These are phyloP conservation scores for Gracilaria domingensis DNA, from an alignment of 23 red algal genomes.

Conservation along the genomic window DNA sequence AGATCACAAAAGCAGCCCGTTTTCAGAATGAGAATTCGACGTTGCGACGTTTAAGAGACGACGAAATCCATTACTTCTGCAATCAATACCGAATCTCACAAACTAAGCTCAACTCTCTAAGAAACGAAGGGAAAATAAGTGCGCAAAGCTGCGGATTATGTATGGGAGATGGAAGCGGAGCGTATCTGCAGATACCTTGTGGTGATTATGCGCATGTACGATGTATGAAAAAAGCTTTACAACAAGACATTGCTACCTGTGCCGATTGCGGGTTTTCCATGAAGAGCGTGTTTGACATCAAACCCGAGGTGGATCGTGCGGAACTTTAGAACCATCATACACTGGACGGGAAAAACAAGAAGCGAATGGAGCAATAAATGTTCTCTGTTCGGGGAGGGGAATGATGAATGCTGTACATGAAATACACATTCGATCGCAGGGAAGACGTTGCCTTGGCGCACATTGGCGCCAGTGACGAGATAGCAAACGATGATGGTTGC, in stretches of 20 bases:
- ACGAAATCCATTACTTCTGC: conserved; percentile 50
- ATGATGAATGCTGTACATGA: conserved; percentile 11
- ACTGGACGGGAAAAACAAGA: not conserved
- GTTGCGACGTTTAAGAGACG: not conserved
- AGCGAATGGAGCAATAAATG: not conserved
- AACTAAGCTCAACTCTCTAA: not conserved
- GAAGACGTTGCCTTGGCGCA: not conserved
- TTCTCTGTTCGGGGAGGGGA: not conserved
- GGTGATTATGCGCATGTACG: conserved; percentile 31
- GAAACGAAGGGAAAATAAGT: not conserved
- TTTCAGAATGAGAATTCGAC: not conserved
- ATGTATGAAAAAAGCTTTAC: conserved; percentile 50
- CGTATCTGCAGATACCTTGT: conserved; percentile 26
- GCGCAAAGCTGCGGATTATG: conserved; percentile 20
- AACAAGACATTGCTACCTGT: conserved; percentile 52
- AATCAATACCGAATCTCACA: conserved; percentile 15
- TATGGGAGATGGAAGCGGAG: conserved; percentile 14
- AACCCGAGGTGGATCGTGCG: not conserved
- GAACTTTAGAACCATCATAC: not conserved
- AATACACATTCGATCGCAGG: not conserved
- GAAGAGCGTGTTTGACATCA: conserved; percentile 33
- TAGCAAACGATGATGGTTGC: not conserved
- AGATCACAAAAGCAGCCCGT: conserved; percentile 40
- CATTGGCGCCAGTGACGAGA: not conserved
- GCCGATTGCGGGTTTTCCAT: conserved; percentile 41